Evolutionary conservation across 2,329 filamentous ascomycete species (phyloP).

Genomic region (Blumeria hordei): DNA sequence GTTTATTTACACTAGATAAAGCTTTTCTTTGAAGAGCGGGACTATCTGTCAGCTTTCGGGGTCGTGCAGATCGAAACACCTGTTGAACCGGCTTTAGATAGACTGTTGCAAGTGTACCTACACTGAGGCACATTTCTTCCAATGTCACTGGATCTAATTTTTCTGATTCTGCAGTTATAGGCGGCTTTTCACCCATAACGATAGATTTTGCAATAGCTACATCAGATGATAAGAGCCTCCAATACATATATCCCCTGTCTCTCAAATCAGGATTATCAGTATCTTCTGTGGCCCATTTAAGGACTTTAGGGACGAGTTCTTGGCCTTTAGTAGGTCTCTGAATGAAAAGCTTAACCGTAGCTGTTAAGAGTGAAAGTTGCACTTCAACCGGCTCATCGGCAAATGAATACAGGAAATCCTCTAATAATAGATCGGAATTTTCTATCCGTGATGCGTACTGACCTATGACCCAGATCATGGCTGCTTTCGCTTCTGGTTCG

Average conservation of each 20-base stretch:
- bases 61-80: slow-evolving; percentile 75
- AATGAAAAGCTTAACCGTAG: slow-evolving; percentile 94
- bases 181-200: slow-evolving; percentile 92
- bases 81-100: slow-evolving; percentile 96
- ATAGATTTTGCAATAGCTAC: slow-evolving; percentile 65
- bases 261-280: slow-evolving; percentile 96
- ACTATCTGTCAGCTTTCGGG: slow-evolving; percentile 54
- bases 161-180: slow-evolving; percentile 89
- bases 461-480: slow-evolving; percentile 98
- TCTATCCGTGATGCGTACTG: slow-evolving; percentile 96
- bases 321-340: slow-evolving; percentile 88
- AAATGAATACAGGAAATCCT: slow-evolving; percentile 89
- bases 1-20: slow-evolving; percentile 25
- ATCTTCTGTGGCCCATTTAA: slow-evolving; percentile 97
- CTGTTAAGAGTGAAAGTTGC: slow-evolving; percentile 78
- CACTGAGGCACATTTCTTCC: slow-evolving; percentile 91
- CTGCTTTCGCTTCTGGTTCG: slow-evolving; percentile 91
- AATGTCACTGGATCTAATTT: slow-evolving; percentile 75
- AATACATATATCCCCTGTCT: slow-evolving; percentile 97
- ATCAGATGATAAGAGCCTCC: slow-evolving; percentile 82
- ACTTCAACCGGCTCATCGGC: slow-evolving; percentile 89
- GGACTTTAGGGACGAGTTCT: slow-evolving; percentile 72
- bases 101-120: slow-evolving; percentile 86
- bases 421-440: slow-evolving; percentile 77
- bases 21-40: slow-evolving; percentile 61